phyloP scores from a whole-genome alignment of 2,329 filamentous ascomycete species.

The Scedosporium apiospermum region DNA sequence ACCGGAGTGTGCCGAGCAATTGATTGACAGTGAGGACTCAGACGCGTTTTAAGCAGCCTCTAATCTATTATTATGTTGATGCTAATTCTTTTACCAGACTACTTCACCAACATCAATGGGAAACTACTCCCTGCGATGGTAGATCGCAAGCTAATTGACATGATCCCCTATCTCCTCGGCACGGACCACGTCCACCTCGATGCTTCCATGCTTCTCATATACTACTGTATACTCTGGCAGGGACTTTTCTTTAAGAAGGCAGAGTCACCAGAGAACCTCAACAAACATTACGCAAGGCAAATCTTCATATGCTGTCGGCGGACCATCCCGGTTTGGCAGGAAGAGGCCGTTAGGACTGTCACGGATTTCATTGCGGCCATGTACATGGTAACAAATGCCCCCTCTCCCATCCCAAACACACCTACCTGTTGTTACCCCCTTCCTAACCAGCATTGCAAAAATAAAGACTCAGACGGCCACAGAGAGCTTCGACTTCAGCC shows the following conservation, averaged over 20 bases:
- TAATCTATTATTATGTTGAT: not conserved
- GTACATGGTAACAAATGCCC: not conserved
- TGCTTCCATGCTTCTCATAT: conserved; percentile 2
- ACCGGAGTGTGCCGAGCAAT: not conserved
- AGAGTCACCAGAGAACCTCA: not conserved
- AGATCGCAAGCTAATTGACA: not conserved
- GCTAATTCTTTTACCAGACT: not conserved
- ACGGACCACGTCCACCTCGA: conserved; percentile 3
- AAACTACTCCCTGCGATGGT: not conserved
- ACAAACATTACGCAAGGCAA: not conserved
- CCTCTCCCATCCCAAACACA: no score
- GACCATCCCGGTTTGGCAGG: not conserved
- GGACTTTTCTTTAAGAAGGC: not conserved
- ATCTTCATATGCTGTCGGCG: conserved; percentile 3
- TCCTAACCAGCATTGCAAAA: no score
- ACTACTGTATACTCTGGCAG: conserved; percentile 6
- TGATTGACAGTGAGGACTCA: not conserved
- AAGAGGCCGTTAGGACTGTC: not conserved
- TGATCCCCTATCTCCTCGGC: not conserved
- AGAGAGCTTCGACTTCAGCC: conserved; percentile 1
- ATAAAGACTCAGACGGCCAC: not conserved
- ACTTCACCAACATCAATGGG: not conserved
- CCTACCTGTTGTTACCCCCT: no score
- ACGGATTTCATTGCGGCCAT: conserved; percentile 4
- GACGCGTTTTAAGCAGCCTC: not conserved